Base-by-base conservation (phyloP, 371 early-diverging fungal genomes). In the Rhizomucor miehei region DNA sequence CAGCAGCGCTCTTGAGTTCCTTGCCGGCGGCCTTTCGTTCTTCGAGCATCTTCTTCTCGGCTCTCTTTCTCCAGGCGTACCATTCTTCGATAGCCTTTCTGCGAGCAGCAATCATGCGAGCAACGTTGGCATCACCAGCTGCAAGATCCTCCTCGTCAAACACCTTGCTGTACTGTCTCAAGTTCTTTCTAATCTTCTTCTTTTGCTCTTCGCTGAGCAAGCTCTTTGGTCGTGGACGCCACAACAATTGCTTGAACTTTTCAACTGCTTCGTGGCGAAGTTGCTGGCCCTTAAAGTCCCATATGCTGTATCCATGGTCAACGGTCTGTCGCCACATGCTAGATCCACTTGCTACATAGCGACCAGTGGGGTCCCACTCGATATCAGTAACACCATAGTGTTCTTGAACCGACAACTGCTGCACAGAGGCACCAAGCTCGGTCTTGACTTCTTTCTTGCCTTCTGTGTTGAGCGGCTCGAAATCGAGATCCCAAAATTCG, bases 321-420 rank as follows among this genome's bases (percentile, higher is more conserved):
- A 65, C 78, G 38, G 73, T 61, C 40, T 74, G 86, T 57, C 88
- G 82, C 97, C 95, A 96, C 71, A 85, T 79, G 40, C 93, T 91
- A 36, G 94, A 90, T 34, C 89, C 89, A 46, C 92, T 84, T 25
- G 89, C 77, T 10, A 97, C 89, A 63, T 88, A 98, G 52, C 99
- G 89, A 60, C 99, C 99, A 11, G 94, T 93, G 16, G 99, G 98
- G 67, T 98, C 98, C 98, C 98, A 98, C 67, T 94, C 95, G 48
- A 95, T 82, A 64, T 97, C 95, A 21, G 95, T 93, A 48, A 90
- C 88, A 69, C 89, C 90, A 71, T 92, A 97, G 72, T 98, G 97
- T 69, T 95, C 97, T 45, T 79, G 81, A 9, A 87, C 71, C 43
- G 79, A 76, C 55, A 89, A 62, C 49, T 84, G 79, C 49, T 89